phyloP scores from a whole-genome alignment of 106 monocot species.

The Allium cepa region DNA sequence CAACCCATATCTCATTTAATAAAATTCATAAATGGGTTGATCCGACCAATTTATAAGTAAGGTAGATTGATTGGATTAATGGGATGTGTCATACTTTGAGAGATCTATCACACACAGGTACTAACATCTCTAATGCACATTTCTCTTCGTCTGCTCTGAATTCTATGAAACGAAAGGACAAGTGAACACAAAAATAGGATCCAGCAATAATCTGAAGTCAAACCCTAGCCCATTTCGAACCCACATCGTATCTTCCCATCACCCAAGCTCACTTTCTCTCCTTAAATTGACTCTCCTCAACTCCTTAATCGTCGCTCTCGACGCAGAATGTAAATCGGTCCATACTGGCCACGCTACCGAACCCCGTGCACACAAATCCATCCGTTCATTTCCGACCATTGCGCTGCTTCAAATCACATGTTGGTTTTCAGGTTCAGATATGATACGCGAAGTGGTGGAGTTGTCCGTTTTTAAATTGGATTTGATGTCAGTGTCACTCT shows the following conservation, averaged over 20 bases:
- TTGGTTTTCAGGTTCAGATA: slow-evolving; percentile 7
- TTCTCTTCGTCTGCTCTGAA: no score
- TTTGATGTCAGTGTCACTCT: slow-evolving; percentile 46
- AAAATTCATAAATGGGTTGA: no score
- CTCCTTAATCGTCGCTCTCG: slow-evolving; percentile 61
- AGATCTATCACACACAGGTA: no score
- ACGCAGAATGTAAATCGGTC: slow-evolving; percentile 87
- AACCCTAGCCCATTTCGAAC: slow-evolving; percentile 20
- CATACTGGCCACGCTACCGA: neutral
- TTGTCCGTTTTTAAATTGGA: slow-evolving; percentile 71
- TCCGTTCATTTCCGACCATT: slow-evolving; percentile 48
- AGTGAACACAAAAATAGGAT: neutral
- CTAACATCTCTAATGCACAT: no score
- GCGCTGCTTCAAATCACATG: slow-evolving; percentile 91
- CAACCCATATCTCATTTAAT: no score
- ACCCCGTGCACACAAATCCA: neutral
- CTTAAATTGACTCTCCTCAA: slow-evolving; percentile 36
- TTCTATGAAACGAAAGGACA: no score
- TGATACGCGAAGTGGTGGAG: neutral
- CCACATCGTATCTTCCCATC: slow-evolving; percentile 44
- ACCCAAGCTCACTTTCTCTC: slow-evolving; percentile 48
- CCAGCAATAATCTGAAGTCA: neutral
- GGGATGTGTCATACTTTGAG: no score
- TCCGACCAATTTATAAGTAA: no score
- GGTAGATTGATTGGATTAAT: no score